Conservation (phyloP, 2,329 filamentous ascomycete species). For the Pestalotiopsis fici region DNA sequence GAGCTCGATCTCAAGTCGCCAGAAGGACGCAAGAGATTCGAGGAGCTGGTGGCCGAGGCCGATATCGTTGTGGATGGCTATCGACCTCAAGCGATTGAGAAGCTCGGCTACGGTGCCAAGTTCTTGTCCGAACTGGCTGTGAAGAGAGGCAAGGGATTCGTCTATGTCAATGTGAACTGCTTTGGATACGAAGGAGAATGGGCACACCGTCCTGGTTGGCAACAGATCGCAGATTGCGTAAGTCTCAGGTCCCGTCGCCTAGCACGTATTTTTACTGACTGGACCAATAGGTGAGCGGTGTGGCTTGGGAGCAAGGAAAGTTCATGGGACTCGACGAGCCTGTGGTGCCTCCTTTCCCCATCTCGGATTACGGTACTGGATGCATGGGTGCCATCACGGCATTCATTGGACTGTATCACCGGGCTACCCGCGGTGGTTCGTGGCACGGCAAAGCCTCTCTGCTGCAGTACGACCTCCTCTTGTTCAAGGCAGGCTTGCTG, state of each 20-base stretch:
- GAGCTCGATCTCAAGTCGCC: conserved; percentile 62
- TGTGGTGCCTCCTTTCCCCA: conserved; percentile 65
- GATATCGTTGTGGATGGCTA: conserved; percentile 73
- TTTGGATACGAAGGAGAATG: conserved; percentile 65
- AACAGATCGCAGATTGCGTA: conserved; percentile 39
- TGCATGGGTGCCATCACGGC: conserved; percentile 33
- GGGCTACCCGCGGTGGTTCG: conserved; percentile 31
- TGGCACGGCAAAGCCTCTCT: conserved; percentile 35
- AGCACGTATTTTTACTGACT: neutral
- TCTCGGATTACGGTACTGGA: conserved; percentile 49
- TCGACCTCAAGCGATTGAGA: conserved; percentile 64
- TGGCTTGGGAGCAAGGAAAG: conserved; percentile 35
- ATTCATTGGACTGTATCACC: conserved; percentile 31
- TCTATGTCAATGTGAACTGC: conserved; percentile 72
- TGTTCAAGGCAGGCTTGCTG: conserved; percentile 45
- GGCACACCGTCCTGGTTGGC: conserved; percentile 67
- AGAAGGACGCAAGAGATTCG: conserved; percentile 56
- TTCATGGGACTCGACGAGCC: conserved; percentile 53
- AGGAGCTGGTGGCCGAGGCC: conserved; percentile 58
- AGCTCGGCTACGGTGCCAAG: conserved; percentile 62
- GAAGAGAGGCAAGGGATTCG: conserved; percentile 59
- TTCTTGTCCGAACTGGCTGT: conserved; percentile 52
- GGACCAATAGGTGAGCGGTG: conserved; percentile 24
- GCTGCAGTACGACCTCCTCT: conserved; percentile 36
- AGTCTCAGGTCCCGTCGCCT: conserved; percentile 17